Base-by-base conservation (phyloP, 2,329 filamentous ascomycete species). In the Gyromitra esculenta region DNA sequence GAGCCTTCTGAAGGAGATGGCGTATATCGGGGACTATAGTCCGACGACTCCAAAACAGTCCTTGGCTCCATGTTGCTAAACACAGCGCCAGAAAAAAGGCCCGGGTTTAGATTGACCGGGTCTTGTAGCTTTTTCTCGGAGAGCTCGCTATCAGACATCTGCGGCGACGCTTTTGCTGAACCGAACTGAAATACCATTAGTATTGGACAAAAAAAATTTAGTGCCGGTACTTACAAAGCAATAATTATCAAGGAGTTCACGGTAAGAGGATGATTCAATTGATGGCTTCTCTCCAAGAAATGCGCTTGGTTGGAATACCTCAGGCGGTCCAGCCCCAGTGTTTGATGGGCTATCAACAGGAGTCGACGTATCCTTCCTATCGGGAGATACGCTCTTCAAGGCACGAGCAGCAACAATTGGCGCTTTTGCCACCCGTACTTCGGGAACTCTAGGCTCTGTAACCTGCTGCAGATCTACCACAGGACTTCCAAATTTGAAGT, bases 241-340 rank as follows among this genome's bases (percentile, higher is more conserved):
- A 88, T 97, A 99, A 87, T 97, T 97, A 87, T 97, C 94, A 84
- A 99, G 92, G 80, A 99, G 89, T 85, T 99, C 96, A 85, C 96
- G 93, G 84, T 99, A 98, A 76, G 95, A 94, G 77, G 93, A 90
- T 79, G 94, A 96, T 77, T 94, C 89, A 80, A 97, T 91, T 82
- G 89, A 87, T 57, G 90, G 90, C 82, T 91, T 89, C 81, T 88
- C 88, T 50, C 87, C 86, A 13, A 70, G 64, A 63, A 80, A 78
- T 52, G 68, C 71, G 48, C 74, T 71, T 43, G 73, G 66, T 39
- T 71, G 70, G 48, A 76, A 78, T 21, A 68, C 67, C 39, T 78
- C 77, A 6, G 78, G 77, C 13, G 77, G 64, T 6, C 75, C 72
- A 31, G 75, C 68, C 2, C 71, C 77, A 37, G 60, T 73, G 25